Evolutionary conservation across 129 eudicot genomes (phyloP), one percentile per base, ranked within the genome.

Genomic region (carrot (Daucus carota)): DNA sequence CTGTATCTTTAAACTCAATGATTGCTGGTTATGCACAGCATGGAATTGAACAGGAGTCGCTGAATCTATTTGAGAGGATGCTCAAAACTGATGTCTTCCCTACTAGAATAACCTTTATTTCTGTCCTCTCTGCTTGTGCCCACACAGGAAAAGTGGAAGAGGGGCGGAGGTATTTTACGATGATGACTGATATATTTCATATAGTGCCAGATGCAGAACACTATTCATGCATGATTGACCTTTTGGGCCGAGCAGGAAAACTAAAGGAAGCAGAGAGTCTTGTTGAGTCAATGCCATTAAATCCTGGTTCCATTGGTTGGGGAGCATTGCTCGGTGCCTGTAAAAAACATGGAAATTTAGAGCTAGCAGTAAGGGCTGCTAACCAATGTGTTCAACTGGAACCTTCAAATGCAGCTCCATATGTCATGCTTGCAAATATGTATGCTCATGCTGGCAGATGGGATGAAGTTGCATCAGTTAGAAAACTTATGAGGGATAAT

Each of bases 251-350:
- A 78, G 88, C 90, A 8, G 97, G 97, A 62, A 85, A 88, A 71
- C 90, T 91, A 1, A 60, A 50, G 33, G 89, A 85, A 76, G 98
- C 90, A 10, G 92, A 88, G 81, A 76, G 44, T 57, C 77, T 92
- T 26, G 86, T 88, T 45, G 87, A 86, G 83, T 75, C 81, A 24
- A 87, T 92, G 96, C 88, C 96, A 8, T 84, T 77, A 26, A 83
- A 86, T 68, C 92, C 93, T 17, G 87, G 90, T 5, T 70, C 72
- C 42, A 84, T 88, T 80, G 86, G 80, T 66, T 92, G 98, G 98
- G 93, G 87, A 75, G 76, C 98, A 7, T 77, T 92, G 75, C 96
- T 92, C 62, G 87, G 93, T 72, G 89, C 93, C 2, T 92, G 90
- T 74, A 92, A 87, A 75, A 89, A 80, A 45, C 88, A 90, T 68